Base-by-base conservation (phyloP, 148 eudicot species). In the Rhododendron henanense region DNA sequence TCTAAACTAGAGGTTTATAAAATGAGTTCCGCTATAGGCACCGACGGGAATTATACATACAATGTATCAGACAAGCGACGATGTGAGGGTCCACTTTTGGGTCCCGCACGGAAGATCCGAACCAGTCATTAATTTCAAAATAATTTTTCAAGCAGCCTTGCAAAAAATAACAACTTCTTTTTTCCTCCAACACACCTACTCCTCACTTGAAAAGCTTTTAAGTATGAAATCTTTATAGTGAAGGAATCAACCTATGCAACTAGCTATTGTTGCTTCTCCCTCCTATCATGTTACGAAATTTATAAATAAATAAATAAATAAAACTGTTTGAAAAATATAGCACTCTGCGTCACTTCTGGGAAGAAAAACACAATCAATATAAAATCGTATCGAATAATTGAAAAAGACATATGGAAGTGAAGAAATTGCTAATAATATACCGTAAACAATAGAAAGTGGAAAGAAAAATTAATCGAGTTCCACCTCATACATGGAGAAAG, bases 261-360 rank as follows among this genome's bases (percentile, higher is more conserved):
- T n/a, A 50, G 37, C 15, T 51, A 48, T 18, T 35, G 45, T 75
- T 19, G 53, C 82, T 79, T 48, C 59, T 25, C 10, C 82, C 59
- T 48, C 82, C 59, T 10, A 47, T 4, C 61, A 55, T 18, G 61
- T 55, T 18, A 55, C 21, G 21, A 55, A 55, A 14, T 41, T 41
- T 39, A 18, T 47, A 19, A 8, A 39, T 0, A 78, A 9, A 2
- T 21, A 2, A 2, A 35, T 0, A 10, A 45, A 3, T 88, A 89
- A 87, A 89, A 87, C 91, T 6, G 35, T 65, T 33, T 35, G 74
- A 47, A 73, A 83, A 83, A 84, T 83, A 83, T 35, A 61, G 87
- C 86, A 86, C 88, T 78, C 50, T 85, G 44, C 76, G 61, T 53
- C 81, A 78, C 85, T 23, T 25, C 21, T 41, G 39, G 25, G 33